Evolutionary conservation across 331 rosid species (phyloP).

Genomic region (Rhamnella rubrinervis): DNA sequence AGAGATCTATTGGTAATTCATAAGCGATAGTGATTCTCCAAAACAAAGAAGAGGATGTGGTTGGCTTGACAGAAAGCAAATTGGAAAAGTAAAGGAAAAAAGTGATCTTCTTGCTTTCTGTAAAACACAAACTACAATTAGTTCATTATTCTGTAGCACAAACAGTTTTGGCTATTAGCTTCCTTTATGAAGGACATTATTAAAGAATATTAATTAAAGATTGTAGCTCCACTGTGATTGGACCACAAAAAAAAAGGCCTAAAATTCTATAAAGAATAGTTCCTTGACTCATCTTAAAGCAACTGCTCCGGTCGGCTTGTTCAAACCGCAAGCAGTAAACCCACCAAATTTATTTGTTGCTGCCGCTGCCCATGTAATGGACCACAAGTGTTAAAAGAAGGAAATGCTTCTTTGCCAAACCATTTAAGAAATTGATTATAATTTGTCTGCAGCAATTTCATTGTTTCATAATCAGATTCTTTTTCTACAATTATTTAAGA

Average conservation of each 20-base stretch:
- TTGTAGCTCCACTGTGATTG: background rate
- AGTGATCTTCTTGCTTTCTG: too few species aligned
- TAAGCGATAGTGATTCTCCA: background rate
- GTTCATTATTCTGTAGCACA: too few species aligned
- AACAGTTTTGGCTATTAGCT: too few species aligned
- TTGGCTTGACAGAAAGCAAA: background rate
- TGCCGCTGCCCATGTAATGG: constrained; percentile 10
- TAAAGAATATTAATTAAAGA: too few species aligned
- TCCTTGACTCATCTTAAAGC: constrained; percentile 31
- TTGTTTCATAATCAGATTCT: too few species aligned
- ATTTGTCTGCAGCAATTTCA: too few species aligned
- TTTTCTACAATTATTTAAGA: too few species aligned
- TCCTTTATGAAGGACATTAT: too few species aligned
- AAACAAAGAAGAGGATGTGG: background rate
- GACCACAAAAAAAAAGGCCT: constrained; percentile 20
- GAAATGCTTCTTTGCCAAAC: background rate
- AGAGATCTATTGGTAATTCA: background rate
- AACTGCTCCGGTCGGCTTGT: constrained; percentile 29
- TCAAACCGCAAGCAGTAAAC: constrained; percentile 16
- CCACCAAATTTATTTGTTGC: constrained; percentile 20
- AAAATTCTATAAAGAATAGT: constrained; percentile 3
- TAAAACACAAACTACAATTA: too few species aligned
- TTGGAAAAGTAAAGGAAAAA: too few species aligned
- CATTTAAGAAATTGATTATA: background rate
- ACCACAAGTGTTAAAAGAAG: constrained; percentile 20